Percentiles rank a stretch among this genome's conserved stretches.
phyloP scores from a whole-genome alignment of 1,139 yeast genomes.

The Hansenula sp. region DNA sequence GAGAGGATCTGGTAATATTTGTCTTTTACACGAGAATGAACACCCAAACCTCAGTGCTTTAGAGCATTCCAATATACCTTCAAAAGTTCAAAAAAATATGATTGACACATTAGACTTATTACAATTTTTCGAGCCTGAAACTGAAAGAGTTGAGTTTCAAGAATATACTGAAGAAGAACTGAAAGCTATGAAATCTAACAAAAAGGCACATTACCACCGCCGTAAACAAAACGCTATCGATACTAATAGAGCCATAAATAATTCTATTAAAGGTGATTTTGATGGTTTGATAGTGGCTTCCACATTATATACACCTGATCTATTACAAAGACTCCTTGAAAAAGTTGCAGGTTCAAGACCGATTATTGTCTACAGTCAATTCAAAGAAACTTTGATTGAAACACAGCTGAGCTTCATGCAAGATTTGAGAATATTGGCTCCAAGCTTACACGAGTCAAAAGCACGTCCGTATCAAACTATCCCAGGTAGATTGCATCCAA shows the following conservation, averaged over 20 bases:
- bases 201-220: slow-evolving; percentile 64
- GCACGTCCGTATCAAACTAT: slow-evolving; percentile 89
- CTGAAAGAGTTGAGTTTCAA: slow-evolving; percentile 49
- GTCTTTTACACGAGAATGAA: slow-evolving; percentile 86
- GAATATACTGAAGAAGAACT: slow-evolving; percentile 50
- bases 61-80: slow-evolving; percentile 60
- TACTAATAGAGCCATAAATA: slow-evolving; percentile 49
- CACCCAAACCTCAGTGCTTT: slow-evolving; percentile 79
- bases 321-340: slow-evolving; percentile 60
- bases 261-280: slow-evolving; percentile 50
- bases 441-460: slow-evolving; percentile 76
- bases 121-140: slow-evolving; percentile 75
- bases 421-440: slow-evolving; percentile 75
- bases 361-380: slow-evolving; percentile 74
- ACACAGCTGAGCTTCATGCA: slow-evolving; percentile 62
- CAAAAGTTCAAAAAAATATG: slow-evolving; percentile 46
- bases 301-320: slow-evolving; percentile 63
- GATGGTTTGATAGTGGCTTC: slow-evolving; percentile 78
- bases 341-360: slow-evolving; percentile 86
- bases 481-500: slow-evolving; percentile 91
- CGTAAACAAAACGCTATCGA: slow-evolving; percentile 57
- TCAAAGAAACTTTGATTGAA: slow-evolving; percentile 73
- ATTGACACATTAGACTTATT: slow-evolving; percentile 73
- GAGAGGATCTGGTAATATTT: slow-evolving; percentile 76
- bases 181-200: slow-evolving; percentile 51